Evolutionary conservation across 2,329 filamentous ascomycete genomes (phyloP).

Genomic region (Pochonia chlamydosporia): DNA sequence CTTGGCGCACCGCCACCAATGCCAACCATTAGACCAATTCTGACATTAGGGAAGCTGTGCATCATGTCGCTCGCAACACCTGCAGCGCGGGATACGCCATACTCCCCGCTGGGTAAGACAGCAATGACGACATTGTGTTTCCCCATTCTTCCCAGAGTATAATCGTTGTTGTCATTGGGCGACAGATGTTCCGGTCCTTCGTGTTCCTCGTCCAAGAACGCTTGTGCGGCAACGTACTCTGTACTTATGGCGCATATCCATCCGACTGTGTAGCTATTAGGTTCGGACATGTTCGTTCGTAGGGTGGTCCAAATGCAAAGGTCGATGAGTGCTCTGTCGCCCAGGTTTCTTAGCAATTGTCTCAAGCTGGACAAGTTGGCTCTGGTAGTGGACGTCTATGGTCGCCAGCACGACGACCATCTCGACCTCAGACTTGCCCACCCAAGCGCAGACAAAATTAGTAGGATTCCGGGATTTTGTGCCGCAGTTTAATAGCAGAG

Average conservation of each 20-base stretch:
- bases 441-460: too few relatives aligned
- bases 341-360: too few relatives aligned
- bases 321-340: too few relatives aligned
- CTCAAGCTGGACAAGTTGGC: too few relatives aligned
- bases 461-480: too few relatives aligned
- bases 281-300: too few relatives aligned
- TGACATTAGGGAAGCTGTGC: slow-evolving; percentile 21
- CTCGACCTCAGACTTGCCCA: too few relatives aligned
- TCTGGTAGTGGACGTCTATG: too few relatives aligned
- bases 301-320: too few relatives aligned
- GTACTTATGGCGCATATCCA: slow-evolving; percentile 35
- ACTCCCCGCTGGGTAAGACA: slow-evolving; percentile 6
- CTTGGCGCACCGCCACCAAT: slow-evolving; percentile 26
- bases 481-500: too few relatives aligned
- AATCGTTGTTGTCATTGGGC: slow-evolving; percentile 8
- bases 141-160: slow-evolving; percentile 10
- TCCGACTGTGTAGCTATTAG: slow-evolving; percentile 37
- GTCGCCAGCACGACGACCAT: too few relatives aligned
- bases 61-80: slow-evolving; percentile 20
- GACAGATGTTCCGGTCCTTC: slow-evolving; percentile 17
- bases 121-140: slow-evolving; percentile 14
- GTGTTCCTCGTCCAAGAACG: slow-evolving; percentile 31
- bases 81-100: slow-evolving; percentile 11
- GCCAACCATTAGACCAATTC: slow-evolving; percentile 13
- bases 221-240: slow-evolving; percentile 30